Percentiles rank a stretch among this genome's conserved stretches.
Conservation (phyloP, 768 basidiomycete species). For the Obba rivulosa region DNA sequence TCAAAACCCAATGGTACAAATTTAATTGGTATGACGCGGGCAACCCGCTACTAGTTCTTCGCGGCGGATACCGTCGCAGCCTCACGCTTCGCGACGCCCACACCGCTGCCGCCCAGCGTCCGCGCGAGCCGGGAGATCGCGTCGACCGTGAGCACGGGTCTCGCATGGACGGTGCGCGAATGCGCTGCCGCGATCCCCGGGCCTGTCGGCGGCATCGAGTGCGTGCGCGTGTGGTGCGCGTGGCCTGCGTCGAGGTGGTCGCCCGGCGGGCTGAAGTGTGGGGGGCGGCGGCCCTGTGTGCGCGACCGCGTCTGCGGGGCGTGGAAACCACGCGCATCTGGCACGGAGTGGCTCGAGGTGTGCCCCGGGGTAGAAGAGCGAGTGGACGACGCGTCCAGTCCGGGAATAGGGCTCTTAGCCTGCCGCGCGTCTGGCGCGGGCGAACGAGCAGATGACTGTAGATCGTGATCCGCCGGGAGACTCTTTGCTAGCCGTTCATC, state of each 20-base stretch:
- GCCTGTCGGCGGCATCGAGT: slow-evolving; percentile 56
- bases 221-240: slow-evolving; percentile 51
- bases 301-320: slow-evolving; percentile 50
- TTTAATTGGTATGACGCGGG: background rate
- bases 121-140: slow-evolving; percentile 63
- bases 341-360: slow-evolving; percentile 25
- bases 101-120: slow-evolving; percentile 42
- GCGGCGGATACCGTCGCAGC: slow-evolving; percentile 11
- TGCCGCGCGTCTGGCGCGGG: too few relatives aligned
- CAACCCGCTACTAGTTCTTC: slow-evolving; percentile 12
- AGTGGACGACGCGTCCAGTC: slow-evolving; percentile 34
- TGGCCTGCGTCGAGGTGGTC: slow-evolving; percentile 37
- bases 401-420: slow-evolving; percentile 13
- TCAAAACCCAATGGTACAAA: background rate
- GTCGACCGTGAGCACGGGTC: slow-evolving; percentile 71
- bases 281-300: slow-evolving; percentile 39
- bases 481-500: background rate
- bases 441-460: background rate
- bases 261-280: slow-evolving; percentile 21
- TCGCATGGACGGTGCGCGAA: slow-evolving; percentile 36
- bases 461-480: background rate
- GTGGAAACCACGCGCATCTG: slow-evolving; percentile 25
- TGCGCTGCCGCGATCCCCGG: slow-evolving; percentile 28
- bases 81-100: slow-evolving; percentile 15
- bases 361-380: slow-evolving; percentile 35